Conservation (phyloP, 345 rosid genomes). For the Turnera subulata region DNA sequence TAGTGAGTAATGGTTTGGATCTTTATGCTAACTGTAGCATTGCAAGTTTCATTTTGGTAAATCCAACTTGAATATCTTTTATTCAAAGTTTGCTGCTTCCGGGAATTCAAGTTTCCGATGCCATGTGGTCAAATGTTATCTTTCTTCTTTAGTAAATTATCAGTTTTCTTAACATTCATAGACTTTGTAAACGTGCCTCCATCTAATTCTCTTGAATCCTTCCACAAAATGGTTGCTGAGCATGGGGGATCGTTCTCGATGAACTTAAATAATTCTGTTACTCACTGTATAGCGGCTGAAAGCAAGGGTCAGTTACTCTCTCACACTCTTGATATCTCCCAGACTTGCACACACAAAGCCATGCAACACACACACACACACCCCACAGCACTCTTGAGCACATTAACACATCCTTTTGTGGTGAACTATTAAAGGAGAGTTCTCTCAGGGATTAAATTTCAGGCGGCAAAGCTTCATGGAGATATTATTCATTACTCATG, state of each 20-base stretch:
- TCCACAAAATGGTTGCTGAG: constrained; percentile 87
- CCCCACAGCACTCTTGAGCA: not conserved
- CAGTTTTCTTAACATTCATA: constrained; percentile 48
- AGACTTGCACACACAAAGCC: constrained; percentile 1
- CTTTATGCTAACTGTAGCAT: too few relatives aligned
- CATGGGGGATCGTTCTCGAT: constrained; percentile 92
- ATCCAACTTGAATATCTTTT: too few relatives aligned
- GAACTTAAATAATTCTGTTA: constrained; percentile 85
- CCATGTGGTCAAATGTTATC: not conserved
- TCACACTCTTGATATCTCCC: too few relatives aligned
- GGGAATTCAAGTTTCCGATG: not conserved
- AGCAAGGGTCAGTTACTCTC: constrained; percentile 64
- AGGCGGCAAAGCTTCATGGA: constrained; percentile 75
- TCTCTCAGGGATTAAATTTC: constrained; percentile 72
- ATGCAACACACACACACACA: constrained; percentile 1
- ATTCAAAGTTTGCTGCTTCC: constrained; percentile 1
- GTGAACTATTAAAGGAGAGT: not conserved
- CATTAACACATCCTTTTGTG: not conserved
- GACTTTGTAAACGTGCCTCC: constrained; percentile 82
- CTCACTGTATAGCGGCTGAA: constrained; percentile 90
- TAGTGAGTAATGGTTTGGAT: too few relatives aligned
- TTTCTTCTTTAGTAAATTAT: not conserved
- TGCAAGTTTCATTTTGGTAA: too few relatives aligned
- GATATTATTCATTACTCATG: constrained; percentile 88
- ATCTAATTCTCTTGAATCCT: constrained; percentile 50